Base-by-base conservation (phyloP, 371 early-diverging fungal genomes). In the Rhizopus microsporus region DNA sequence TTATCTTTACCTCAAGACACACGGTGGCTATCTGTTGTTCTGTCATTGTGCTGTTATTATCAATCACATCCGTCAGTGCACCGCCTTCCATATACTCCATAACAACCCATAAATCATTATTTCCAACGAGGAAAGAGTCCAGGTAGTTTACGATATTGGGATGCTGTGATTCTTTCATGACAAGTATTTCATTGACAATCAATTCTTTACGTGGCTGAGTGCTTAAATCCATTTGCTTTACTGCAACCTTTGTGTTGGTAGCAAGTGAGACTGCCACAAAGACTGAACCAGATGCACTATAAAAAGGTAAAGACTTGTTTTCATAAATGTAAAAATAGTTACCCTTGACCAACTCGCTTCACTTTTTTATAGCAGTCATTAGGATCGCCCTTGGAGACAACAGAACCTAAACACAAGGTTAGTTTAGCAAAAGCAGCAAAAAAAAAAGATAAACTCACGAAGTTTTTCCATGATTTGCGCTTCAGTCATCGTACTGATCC, bases 51-150 rank as follows among this genome's bases (percentile, higher is more conserved):
- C 44, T 58, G 69, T 92, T 94, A 76, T 90, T 88, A 60, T 96
- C 97, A 71, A 98, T 95, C 23, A 97, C 90, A 67, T 98, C 98
- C 6, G 97, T 98, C 72, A 98, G 74, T 8, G 97, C 88, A 34
- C 99, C 99, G 32, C 96, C 98, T 71, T 97, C 96, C 98, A 98
- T 98, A 77, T 89, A 95, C 77, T 98, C 99, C 95, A 98, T 95
- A 29, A 98, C 89, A 7, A 98, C 96, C 99, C 99, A 98, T 51
- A 98, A 76, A 35, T 96, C 97, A 43, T 80, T 73, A 50, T 75
- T 78, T 57, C 83, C 84, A 46, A 93, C 84, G 59, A 98, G 72
- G 80, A 89, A 98, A 4, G 91, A 80, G 72, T 97, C 96, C 33
- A 95, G 77, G 69, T 86, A 97, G 73, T 94, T 94, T 67, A 97